Base-by-base conservation (phyloP, 352 stramenopile species). In the Peronospora destructor region DNA sequence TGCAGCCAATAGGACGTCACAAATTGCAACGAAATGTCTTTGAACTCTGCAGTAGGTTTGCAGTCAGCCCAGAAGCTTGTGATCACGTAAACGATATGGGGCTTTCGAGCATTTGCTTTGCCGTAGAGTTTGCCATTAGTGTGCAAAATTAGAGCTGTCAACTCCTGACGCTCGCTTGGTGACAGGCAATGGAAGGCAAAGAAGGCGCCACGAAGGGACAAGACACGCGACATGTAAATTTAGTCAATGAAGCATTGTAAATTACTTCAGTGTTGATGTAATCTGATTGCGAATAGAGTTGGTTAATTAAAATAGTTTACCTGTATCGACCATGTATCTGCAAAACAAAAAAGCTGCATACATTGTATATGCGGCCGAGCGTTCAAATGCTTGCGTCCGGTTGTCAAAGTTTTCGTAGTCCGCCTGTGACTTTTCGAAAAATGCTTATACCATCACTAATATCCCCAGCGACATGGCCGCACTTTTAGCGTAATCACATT, bases 1-100 rank as follows among this genome's bases (percentile, higher is more conserved):
- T 48, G 46, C 35, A 85, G 58, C 76, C 76, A 87, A 36, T 73
- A 85, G 39, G 61, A 53, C n/a, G 76, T 87, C 35, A 84, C 73
- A 10, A 37, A 55, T 14, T 37, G 40, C 13, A 52, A 19, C 9
- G 33, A 35, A 0, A 50, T 26, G 17, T 41, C 47, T 34, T 6
- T 7, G 7, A 30, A 17, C 4, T n/a, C 10, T 10, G 39, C 25
- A 13, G 4, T 3, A 23, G 21, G 41, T 12, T 57, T 17, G 9
- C 45, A 49, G 21, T 80, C 66, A 11, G 62, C 57, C 76, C 76
- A 82, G 56, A 76, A 84, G 53, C 69, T 67, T 2, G 66, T 82
- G 23, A 85, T 29, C 39, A 80, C 61, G 35, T 72, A 71, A 28
- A 85, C 47, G 13, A 53, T 17, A 3, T 43, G 29, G n/a, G 55